Base-by-base conservation (phyloP, 495 filamentous ascomycete species). In the Penicillium coffeae region DNA sequence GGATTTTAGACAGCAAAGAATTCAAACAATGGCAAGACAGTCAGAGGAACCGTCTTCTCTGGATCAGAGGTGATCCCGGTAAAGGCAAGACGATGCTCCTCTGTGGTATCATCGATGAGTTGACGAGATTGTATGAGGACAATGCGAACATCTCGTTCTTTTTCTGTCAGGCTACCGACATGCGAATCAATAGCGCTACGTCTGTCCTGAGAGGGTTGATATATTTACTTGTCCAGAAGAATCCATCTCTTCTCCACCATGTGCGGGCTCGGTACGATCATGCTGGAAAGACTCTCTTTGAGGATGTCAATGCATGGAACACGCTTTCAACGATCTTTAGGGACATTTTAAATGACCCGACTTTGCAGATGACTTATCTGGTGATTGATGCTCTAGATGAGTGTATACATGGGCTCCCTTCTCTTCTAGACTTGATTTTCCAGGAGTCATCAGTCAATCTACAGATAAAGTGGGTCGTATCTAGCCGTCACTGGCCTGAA, bases 71-170 rank as follows among this genome's bases (percentile, higher is more conserved):
- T 13, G 42, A 44, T 33, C 42, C 27, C 3, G 27, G 27, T 6
- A 44, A 44, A 44, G 42, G 27, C 15, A 44, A 44, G 25, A 44
- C 27, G 10, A 44, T 44, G 27, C 25, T 44, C 1, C 42, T 44
- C 5, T 44, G 27, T 18, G 27, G 42, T 18, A 34, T 44, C n/a
- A 44, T 44, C 14, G 27, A 44, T 2, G 27, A 44, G 15, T 20
- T 44, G n/a, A 32, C 25, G 2, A 3, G 4, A 32, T 32, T 5
- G 5, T 8, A 3, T 20, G 42, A 18, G 3, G 18, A 32, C 8
- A 33, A 6, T 34, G 27, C n/a, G 16, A 32, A 10, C 10, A 34
- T 44, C 22, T 42, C n/a, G 21, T 9, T 44, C 42, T 44, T 44
- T 19, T 44, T 44, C 25, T 44, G 27, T 14, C 27, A 44, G 19